Base-by-base conservation (phyloP, 1,284 basidiomycete genomes). In the Entoloma clypeatum region DNA sequence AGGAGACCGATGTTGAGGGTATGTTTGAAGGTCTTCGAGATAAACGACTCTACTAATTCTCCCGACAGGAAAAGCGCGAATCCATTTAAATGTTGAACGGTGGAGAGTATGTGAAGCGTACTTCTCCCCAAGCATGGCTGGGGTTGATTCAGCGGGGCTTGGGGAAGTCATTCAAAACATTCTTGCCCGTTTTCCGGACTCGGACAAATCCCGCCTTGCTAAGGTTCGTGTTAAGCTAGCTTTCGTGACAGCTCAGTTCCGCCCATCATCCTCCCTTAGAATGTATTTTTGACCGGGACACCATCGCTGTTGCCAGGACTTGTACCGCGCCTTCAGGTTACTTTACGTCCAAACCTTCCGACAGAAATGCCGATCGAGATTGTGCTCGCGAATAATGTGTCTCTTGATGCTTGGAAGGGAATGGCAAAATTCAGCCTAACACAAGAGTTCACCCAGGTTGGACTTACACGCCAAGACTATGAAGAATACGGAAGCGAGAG, bases 61-160 rank as follows among this genome's bases (percentile, higher is more conserved):
- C 18, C 14, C n/a, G n/a, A n/a, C n/a, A 69, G 81, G 81, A 14
- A 64, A 72, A 47, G 67, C 87, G 39, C 83, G 92, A 46, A 78
- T 98, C 34, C 94, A 98, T 55, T 68, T 99, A 33, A 97, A 88
- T 57, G 81, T 92, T n/a, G 96, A 99, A 67, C 72, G 93, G 25
- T 92, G 92, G 71, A 75, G 95, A 13, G 92, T 91, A 2, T 92
- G 91, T 45, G 96, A 99, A 63, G 81, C 92, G 0, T 92, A 88
- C 72, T 98, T 95, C 70, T 86, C 92, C 41, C 95, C 96, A 0
- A 72, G 73, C 9, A 93, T 97, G 76, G 94, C 93, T 2, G 96
- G 96, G 0, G 75, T 97, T 16, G 96, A 99, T 62, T 91, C 87
- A 14, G 95, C 96, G 0, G 96, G 96, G 0, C 61, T 99, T 3